These are phyloP conservation scores for Scytalidium sp. DNA, from an alignment of 2,329 filamentous ascomycete species.

Conservation along the genomic window DNA sequence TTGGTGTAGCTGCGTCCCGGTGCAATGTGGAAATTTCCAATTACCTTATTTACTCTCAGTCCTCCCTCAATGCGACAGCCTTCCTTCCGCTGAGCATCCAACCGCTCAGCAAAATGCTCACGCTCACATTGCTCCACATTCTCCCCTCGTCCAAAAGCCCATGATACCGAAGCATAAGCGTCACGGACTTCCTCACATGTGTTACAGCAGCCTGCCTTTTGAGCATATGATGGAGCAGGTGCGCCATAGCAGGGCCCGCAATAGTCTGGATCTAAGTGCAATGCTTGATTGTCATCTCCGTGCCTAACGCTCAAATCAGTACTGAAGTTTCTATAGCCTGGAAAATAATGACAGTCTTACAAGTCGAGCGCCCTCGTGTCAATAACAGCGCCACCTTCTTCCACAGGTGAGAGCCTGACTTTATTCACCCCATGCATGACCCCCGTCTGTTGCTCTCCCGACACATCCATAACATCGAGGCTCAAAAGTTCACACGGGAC, in stretches of 20 bases:
- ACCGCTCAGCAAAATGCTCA: conserved; percentile 87
- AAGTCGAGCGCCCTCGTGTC: conserved; percentile 67
- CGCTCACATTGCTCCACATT: conserved; percentile 92
- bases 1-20: conserved; percentile 95
- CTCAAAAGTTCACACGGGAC: conserved; percentile 94
- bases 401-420: conserved; percentile 70
- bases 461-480: conserved; percentile 98
- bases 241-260: conserved; percentile 94
- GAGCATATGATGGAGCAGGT: conserved; percentile 63
- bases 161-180: conserved; percentile 83
- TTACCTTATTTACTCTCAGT: conserved; percentile 94
- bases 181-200: conserved; percentile 96
- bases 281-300: conserved; percentile 61
- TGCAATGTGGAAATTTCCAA: conserved; percentile 98
- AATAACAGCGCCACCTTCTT: conserved; percentile 74
- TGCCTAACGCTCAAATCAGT: conserved; percentile 45
- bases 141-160: conserved; percentile 92
- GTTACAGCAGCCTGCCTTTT: conserved; percentile 90
- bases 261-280: conserved; percentile 86
- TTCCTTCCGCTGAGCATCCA: conserved; percentile 85
- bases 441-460: conserved; percentile 92
- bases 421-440: conserved; percentile 92
- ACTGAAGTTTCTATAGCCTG: conserved; percentile 10
- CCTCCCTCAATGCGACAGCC: conserved; percentile 92
- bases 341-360: conserved; percentile 39